A percentile compares a stretch with the other conserved stretches of the same genome.
phyloP scores from a whole-genome alignment of 164 flowering plant species.

The Nymphaea colorata region DNA sequence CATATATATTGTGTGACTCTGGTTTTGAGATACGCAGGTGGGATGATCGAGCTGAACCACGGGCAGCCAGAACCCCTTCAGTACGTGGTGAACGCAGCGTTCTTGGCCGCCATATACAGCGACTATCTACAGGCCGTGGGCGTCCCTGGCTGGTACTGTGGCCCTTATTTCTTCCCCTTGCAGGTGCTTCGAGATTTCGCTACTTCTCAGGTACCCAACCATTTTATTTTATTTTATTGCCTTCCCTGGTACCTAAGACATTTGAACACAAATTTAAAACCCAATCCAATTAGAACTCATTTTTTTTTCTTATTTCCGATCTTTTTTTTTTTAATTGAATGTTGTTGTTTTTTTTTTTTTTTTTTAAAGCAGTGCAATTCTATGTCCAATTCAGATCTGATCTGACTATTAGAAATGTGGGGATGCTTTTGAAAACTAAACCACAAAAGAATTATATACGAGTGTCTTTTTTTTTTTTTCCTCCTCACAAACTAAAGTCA shows the following conservation, averaged over 20 bases:
- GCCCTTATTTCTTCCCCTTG: slow-evolving; percentile 22
- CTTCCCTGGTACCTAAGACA: neutral
- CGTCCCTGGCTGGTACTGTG: slow-evolving; percentile 61
- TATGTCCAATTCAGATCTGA: neutral
- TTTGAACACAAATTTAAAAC: no score
- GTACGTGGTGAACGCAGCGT: slow-evolving; percentile 64
- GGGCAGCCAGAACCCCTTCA: slow-evolving; percentile 52
- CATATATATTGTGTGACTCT: neutral
- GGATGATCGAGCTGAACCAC: slow-evolving; percentile 53
- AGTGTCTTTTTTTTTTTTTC: no score
- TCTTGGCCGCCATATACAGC: slow-evolving; percentile 50
- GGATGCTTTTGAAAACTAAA: no score
- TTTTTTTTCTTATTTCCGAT: no score
- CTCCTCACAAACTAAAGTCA: no score
- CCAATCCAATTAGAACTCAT: neutral
- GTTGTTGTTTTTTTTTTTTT: no score
- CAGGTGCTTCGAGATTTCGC: slow-evolving; percentile 36
- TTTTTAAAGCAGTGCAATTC: neutral
- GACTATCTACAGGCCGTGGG: slow-evolving; percentile 56
- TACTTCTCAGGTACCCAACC: slow-evolving; percentile 36
- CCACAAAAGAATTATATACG: no score
- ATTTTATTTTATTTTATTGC: neutral
- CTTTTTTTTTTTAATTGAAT: no score
- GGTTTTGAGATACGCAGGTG: slow-evolving; percentile 27
- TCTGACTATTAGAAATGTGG: neutral